A percentile compares a stretch with the other conserved stretches of the same genome.
Evolutionary conservation across 1,139 yeast species (phyloP).

Genomic region (Candida sp.): DNA sequence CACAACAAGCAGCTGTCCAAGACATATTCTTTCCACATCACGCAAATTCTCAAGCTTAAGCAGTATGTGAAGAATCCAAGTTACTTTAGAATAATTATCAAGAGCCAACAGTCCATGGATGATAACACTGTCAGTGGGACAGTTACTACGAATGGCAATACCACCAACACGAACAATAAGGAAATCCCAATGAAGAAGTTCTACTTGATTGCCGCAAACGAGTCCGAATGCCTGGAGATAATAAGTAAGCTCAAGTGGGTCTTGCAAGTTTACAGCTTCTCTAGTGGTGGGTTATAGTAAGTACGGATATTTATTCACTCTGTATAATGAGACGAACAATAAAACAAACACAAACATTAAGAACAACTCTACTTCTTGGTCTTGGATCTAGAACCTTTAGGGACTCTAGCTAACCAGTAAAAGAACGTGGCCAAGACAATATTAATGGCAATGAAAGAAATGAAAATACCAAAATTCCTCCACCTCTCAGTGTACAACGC

Average conservation of each 20-base stretch:
- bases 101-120: constrained; percentile 45
- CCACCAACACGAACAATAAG: constrained; percentile 15
- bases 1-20: constrained; percentile 55
- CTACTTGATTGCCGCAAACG: constrained; percentile 78
- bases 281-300: constrained; percentile 12
- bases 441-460: constrained; percentile 27
- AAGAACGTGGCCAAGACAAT: constrained; percentile 53
- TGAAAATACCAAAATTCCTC: neutral
- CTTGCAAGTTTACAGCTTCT: constrained; percentile 45
- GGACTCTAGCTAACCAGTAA: constrained; percentile 82
- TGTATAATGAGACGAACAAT: neutral
- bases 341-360: too few species aligned
- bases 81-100: constrained; percentile 83
- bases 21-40: constrained; percentile 86
- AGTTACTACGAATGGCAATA: constrained; percentile 12
- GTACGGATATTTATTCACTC: too few species aligned
- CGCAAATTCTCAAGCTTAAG: constrained; percentile 77
- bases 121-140: constrained; percentile 34
- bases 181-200: constrained; percentile 65
- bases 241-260: constrained; percentile 66
- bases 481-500: constrained; percentile 30
- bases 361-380: constrained; percentile 8
- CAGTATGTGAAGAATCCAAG: constrained; percentile 78
- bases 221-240: constrained; percentile 72
- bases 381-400: constrained; percentile 41